Evolutionary conservation across 2,329 filamentous ascomycete species (phyloP).

Genomic region (Botrytis cinerea): DNA sequence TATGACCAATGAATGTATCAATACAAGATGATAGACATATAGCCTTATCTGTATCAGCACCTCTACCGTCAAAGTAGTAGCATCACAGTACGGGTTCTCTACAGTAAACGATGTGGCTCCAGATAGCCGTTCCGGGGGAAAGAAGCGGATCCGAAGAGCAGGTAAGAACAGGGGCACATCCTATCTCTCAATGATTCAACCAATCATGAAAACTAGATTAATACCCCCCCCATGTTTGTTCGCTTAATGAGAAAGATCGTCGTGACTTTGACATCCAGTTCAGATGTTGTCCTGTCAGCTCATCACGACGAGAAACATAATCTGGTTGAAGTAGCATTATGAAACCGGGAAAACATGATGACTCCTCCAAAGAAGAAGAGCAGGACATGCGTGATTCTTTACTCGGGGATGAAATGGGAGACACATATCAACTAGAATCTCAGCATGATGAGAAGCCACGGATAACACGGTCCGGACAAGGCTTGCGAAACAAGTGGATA

Average conservation of each 20-base stretch:
- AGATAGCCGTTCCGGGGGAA: conserved; percentile 6
- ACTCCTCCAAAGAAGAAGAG: neutral
- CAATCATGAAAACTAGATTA: conserved; percentile 16
- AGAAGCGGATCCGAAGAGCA: conserved; percentile 15
- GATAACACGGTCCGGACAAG: neutral
- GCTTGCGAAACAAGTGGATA: neutral
- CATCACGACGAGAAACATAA: neutral
- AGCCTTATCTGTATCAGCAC: neutral
- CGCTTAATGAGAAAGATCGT: conserved; percentile 9
- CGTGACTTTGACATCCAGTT: neutral
- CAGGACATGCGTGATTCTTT: neutral
- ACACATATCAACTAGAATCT: neutral
- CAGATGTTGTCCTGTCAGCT: neutral
- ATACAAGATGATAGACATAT: neutral
- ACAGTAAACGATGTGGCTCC: neutral
- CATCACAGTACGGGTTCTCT: neutral
- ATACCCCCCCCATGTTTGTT: conserved; percentile 8
- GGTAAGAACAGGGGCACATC: neutral
- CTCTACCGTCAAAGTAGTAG: neutral
- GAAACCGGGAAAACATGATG: neutral
- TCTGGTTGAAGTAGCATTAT: neutral
- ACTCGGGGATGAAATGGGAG: neutral
- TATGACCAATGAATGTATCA: too few species aligned
- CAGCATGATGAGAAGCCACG: neutral
- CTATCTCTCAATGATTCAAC: neutral